Conservation (phyloP, 176 grass and related monocot species). For the Paspalum notatum region DNA sequence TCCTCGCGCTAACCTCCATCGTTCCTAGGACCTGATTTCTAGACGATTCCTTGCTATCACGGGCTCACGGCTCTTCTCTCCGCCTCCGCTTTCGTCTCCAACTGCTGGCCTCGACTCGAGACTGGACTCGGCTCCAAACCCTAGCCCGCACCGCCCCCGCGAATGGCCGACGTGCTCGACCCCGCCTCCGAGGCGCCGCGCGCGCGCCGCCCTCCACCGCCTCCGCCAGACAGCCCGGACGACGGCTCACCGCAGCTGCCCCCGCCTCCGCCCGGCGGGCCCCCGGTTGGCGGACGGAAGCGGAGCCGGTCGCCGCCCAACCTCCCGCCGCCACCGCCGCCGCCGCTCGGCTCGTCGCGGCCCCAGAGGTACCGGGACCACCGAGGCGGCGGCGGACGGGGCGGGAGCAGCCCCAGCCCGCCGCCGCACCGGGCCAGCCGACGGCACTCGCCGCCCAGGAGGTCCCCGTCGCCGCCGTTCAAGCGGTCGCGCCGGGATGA, state of each 20-base stretch:
- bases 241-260: conserved; percentile 54
- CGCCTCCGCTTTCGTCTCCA: background rate
- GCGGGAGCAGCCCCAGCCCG: conserved; percentile 60
- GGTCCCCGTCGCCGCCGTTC: conserved; percentile 72
- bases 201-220: conserved; percentile 42
- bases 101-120: background rate
- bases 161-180: conserved; percentile 93
- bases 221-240: conserved; percentile 58
- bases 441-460: conserved; percentile 67
- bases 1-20: background rate
- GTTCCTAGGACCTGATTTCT: background rate
- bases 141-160: conserved; percentile 30
- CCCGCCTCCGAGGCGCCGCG: conserved; percentile 59
- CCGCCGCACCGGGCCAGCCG: conserved; percentile 68
- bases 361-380: conserved; percentile 68
- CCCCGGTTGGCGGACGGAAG: conserved; percentile 55
- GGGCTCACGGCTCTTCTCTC: background rate
- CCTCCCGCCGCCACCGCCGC: conserved; percentile 57
- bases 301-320: conserved; percentile 65
- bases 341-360: conserved; percentile 51
- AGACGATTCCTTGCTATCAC: conserved; percentile 12
- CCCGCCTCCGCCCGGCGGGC: conserved; percentile 46
- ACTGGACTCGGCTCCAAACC: conserved; percentile 44
- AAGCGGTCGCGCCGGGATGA: conserved; percentile 86
- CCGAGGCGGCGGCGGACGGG: conserved; percentile 43